Evolutionary conservation across 306 rosid species (phyloP).

Genomic region (Hippophae tibetana): DNA sequence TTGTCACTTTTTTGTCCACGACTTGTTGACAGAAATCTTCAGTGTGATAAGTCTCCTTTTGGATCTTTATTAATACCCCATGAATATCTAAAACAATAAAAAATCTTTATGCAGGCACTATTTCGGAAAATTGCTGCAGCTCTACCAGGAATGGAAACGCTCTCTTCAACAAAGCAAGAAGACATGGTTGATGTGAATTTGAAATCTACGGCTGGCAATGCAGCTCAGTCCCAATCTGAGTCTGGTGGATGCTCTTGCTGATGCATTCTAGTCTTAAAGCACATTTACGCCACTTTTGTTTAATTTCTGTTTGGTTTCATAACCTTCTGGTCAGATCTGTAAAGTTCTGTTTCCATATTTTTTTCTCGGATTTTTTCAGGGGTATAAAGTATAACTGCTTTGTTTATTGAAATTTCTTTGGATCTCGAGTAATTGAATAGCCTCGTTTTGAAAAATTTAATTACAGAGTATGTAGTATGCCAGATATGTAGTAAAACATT

Average conservation of each 20-base stretch:
- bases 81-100: background rate
- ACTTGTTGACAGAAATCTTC: background rate
- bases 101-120: slow-evolving; percentile 9
- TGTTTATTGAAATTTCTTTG: too few relatives aligned
- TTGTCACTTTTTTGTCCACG: too few relatives aligned
- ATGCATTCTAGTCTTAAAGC: background rate
- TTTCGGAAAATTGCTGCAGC: slow-evolving; percentile 22
- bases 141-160: slow-evolving; percentile 22
- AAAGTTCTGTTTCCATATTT: background rate
- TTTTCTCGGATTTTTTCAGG: too few relatives aligned
- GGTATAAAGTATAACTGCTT: too few relatives aligned
- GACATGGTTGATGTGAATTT: slow-evolving; percentile 23
- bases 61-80: background rate
- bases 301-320: slow-evolving; percentile 17
- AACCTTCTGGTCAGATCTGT: slow-evolving; percentile 1
- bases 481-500: background rate
- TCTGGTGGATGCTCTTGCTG: slow-evolving; percentile 16
- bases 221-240: slow-evolving; percentile 13
- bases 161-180: slow-evolving; percentile 19
- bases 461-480: background rate
- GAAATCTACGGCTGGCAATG: slow-evolving; percentile 7
- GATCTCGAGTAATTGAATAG: background rate
- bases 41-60: background rate
- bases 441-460: background rate
- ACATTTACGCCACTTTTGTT: background rate